Base-by-base conservation (phyloP, 2,329 filamentous ascomycete species). In the Westerdykella aurantiaca region DNA sequence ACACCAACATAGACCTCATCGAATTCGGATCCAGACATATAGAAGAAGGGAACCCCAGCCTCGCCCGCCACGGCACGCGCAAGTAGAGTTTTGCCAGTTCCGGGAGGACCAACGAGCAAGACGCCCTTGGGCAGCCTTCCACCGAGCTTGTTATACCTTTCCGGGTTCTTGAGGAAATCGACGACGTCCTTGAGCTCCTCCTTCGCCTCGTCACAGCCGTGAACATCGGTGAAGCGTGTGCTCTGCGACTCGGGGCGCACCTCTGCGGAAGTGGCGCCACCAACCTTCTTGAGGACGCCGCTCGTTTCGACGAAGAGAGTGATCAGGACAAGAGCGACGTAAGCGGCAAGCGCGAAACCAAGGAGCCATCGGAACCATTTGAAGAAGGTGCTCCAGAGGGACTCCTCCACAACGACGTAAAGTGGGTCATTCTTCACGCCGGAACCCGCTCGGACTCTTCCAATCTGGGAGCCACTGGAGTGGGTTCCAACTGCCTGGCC, bases 1-100 rank as follows among this genome's bases (percentile, higher is more conserved):
- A 98, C 93, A 63, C 93, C 93, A 31, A 98, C 94, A 37, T 96
- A 98, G 41, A 98, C 85, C 69, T 98, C 93, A 61, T 98, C 93
- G 63, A 98, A 98, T 67, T 98, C 93, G 46, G 88, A 95, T 40
- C 93, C 93, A 61, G 93, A 98, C 91, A 98, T 97, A 78, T 96
- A 98, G 77, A 97, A 98, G 77, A 98, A 98, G 1, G 93, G 93
- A 14, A 98, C 93, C 44, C 91, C 93, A 42, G 93, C 90, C 72
- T 98, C 93, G 41, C 93, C 93, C 38, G 93, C 93, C 48, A 98
- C 93, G 43, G 93, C 94, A 60, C 93, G 85, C 50, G 93, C 93
- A 48, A 98, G 80, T 34, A 98, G 80, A 11, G 93, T 98, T 73
- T 98, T 98, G 72, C 93, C 93, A 48, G 93, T 98, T 72, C 93